These are phyloP conservation scores for Sonneratia caseolaris DNA, from an alignment of 345 rosid genomes.

Conservation along the genomic window DNA sequence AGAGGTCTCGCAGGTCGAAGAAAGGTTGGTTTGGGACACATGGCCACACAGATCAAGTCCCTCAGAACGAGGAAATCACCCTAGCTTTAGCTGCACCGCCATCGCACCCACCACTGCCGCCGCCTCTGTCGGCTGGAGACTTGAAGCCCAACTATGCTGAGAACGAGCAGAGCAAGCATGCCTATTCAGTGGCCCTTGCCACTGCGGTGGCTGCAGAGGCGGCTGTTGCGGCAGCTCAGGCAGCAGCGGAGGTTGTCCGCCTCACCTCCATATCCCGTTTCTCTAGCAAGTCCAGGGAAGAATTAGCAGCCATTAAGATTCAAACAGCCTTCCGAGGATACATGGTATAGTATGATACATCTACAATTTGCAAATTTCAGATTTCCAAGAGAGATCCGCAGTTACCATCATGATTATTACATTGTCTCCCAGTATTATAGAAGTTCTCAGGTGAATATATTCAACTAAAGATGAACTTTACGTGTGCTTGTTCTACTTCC, in stretches of 20 bases:
- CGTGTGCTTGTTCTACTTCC: background rate
- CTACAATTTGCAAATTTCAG: background rate
- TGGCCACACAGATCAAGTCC: slow-evolving; percentile 8
- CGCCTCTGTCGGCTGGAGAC: slow-evolving; percentile 23
- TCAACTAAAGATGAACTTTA: background rate
- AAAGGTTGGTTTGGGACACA: slow-evolving; percentile 49
- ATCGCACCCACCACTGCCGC: slow-evolving; percentile 12
- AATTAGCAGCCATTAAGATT: slow-evolving; percentile 60
- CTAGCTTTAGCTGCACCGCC: slow-evolving; percentile 9
- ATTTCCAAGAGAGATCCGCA: no score
- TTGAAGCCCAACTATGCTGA: slow-evolving; percentile 33
- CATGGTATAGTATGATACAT: slow-evolving; percentile 28
- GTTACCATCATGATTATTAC: no score
- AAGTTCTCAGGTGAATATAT: background rate
- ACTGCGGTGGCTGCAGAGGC: slow-evolving; percentile 61
- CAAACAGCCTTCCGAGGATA: slow-evolving; percentile 73
- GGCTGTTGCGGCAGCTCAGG: slow-evolving; percentile 49
- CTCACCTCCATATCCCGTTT: slow-evolving; percentile 32
- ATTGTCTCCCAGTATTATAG: no score
- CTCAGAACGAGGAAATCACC: slow-evolving; percentile 17
- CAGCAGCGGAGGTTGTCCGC: slow-evolving; percentile 56
- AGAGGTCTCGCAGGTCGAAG: slow-evolving; percentile 42
- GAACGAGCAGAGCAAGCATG: slow-evolving; percentile 50
- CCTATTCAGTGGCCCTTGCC: slow-evolving; percentile 58
- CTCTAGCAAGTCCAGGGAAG: slow-evolving; percentile 55